Evolutionary conservation across 2,329 filamentous ascomycete genomes (phyloP), one percentile per base, ranked within the genome.

Genomic region (Fusarium bulbicola): DNA sequence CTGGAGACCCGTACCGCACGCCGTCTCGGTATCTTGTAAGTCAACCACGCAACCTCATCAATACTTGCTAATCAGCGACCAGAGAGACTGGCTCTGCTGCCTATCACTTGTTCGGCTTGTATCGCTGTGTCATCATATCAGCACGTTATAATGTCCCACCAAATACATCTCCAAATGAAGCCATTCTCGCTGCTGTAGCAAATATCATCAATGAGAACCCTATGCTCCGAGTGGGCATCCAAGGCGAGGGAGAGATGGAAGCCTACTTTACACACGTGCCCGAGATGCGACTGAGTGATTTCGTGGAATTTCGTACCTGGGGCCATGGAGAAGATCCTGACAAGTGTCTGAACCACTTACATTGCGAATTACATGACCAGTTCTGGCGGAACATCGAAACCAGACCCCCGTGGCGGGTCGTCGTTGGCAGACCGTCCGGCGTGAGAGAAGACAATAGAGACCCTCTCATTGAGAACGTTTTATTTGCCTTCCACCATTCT

Each of bases 401-500:
- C 3, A 80, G 77, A 1, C 83, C 87, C 1, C 84, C 85, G 0
- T 90, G 87, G 88, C 85, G 82, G 45, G 62, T 88, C 18, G 78
- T 82, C 5, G 80, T 86, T 47, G 75, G 84, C 28, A 74, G 78
- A 34, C 64, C 77, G 11, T 53, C 54, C 14, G 21, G 39, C 2
- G 28, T 12, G 10, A 12, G 7, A n/a, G 40, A 47, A n/a, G 24
- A 15, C 0, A 18, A 24, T 2, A 18, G 56, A 20, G 36, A 64
- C 8, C 49, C 75, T 4, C 60, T 75, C 9, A 74, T 79, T 11
- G 73, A 84, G 39, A 83, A 88, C 54, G 66, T 88, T 18, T 70
- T 84, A 11, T 87, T 89, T 70, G 81, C 83, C 10, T 87, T 81
- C 39, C 88, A 90, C 68, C 88, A 90, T 71, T 81, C 83, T 1